Base-by-base conservation (phyloP, 2,329 filamentous ascomycete genomes). In the Microsporum canis region DNA sequence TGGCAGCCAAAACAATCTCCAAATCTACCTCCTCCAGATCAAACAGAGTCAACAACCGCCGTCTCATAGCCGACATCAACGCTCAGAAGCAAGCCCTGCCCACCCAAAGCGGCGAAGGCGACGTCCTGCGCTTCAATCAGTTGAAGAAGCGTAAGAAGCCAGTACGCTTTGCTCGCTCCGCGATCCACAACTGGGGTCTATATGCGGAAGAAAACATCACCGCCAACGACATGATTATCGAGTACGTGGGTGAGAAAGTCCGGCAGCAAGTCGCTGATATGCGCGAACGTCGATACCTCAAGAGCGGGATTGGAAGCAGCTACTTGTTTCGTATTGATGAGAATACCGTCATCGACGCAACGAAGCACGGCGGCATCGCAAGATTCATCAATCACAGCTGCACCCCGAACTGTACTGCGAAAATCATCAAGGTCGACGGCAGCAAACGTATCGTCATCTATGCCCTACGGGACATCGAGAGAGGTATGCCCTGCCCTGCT, bases 101-200 rank as follows among this genome's bases (percentile, higher is more conserved):
- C 23, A 88, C 86, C 10, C 81, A 90, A 23, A 88, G 87, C 59
- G 81, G 80, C 14, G 91, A 96, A 66, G 89, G 91, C 60, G 92
- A 96, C 69, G 90, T 94, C 34, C 84, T 99, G 69, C 88, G 92
- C 62, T 99, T 99, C 82, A 99, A 99, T 75, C 94, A 97, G 78
- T 85, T 99, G 62, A 96, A 97, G 82, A 99, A 97, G 78, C 88
- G 94, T 64, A 99, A 97, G 84, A 99, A 99, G 80, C 91, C 92
- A 1, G 94, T 99, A 73, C 94, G 95, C 72, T 99, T 99, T 75
- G 94, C 92, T 61, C 85, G 94, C 51, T 99, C 94, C 59, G 94
- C 94, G 53, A 99, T 99, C 68, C 94, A 99, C 76, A 97, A 96
- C 70, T 99, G 94, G 94, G 94, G 94, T 33, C 78, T 99, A 33